A percentile compares a stretch with the other conserved stretches of the same genome.
Conservation (phyloP, 1,284 basidiomycete species). For the Meira miltonrushii region DNA sequence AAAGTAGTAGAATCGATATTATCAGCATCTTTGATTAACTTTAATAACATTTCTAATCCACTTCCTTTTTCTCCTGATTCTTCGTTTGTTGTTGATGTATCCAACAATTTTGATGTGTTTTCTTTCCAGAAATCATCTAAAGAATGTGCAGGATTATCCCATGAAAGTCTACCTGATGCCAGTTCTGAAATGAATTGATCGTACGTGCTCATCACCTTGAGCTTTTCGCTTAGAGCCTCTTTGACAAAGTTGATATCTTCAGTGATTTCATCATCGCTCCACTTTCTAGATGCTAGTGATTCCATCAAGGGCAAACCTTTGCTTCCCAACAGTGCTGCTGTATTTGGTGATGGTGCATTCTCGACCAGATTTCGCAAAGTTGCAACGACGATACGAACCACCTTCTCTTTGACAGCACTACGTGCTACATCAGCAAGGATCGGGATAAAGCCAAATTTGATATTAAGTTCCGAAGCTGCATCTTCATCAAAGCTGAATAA, state of each 20-base stretch:
- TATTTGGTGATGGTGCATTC: constrained; percentile 73
- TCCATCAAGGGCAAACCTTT: constrained; percentile 79
- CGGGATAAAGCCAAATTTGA: constrained; percentile 84
- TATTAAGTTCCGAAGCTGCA: constrained; percentile 79
- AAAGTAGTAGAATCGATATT: constrained; percentile 31
- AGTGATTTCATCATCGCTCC: constrained; percentile 80
- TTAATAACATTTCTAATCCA: constrained; percentile 82
- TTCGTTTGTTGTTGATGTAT: constrained; percentile 63
- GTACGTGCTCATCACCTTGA: constrained; percentile 78
- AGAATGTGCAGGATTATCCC: constrained; percentile 84
- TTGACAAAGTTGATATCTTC: constrained; percentile 83
- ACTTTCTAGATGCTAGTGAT: constrained; percentile 78
- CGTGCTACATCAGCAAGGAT: constrained; percentile 79
- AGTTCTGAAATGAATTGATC: constrained; percentile 93
- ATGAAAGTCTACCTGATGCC: constrained; percentile 80
- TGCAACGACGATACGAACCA: constrained; percentile 87
- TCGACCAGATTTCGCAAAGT: constrained; percentile 81
- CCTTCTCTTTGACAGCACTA: constrained; percentile 91
- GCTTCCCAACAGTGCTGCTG: constrained; percentile 85
- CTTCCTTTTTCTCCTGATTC: constrained; percentile 67
- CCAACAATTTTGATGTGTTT: constrained; percentile 69
- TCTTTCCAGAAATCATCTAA: constrained; percentile 97
- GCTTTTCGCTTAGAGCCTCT: constrained; percentile 72
- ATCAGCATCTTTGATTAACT: constrained; percentile 42
- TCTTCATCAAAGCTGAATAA: constrained; percentile 82